Conservation (phyloP, 345 rosid species). For the Corchorus capsularis region DNA sequence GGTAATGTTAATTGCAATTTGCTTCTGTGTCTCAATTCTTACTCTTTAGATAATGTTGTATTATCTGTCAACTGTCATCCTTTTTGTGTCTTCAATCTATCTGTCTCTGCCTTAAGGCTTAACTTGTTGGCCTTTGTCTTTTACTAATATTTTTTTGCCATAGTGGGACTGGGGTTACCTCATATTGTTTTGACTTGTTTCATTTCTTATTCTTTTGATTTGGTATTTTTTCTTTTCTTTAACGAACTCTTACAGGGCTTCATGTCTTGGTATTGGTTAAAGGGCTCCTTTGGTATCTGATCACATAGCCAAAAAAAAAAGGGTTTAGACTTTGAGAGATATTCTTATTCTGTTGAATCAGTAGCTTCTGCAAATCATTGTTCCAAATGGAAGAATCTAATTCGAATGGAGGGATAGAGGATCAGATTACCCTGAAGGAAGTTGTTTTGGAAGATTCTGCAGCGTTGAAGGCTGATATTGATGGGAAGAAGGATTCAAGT, state of each 20-base stretch:
- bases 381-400: slow-evolving; percentile 34
- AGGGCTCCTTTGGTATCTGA: no score
- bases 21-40: neutral
- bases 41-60: neutral
- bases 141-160: no score
- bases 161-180: no score
- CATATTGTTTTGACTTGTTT: neutral
- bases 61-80: neutral
- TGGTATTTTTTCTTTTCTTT: neutral
- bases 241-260: neutral
- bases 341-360: no score
- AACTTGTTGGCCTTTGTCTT: no score
- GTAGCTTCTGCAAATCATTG: no score
- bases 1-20: no score
- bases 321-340: no score
- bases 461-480: slow-evolving; percentile 17
- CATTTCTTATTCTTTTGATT: neutral
- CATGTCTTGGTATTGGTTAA: neutral
- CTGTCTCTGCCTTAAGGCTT: neutral
- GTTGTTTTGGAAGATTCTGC: slow-evolving; percentile 12
- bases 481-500: slow-evolving; percentile 16
- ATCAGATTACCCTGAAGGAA: no score
- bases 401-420: slow-evolving; percentile 25
- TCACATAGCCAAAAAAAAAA: no score
- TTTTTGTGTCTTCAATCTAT: neutral